Conservation (phyloP, 345 rosid genomes). For the Cochlearia excelsa region DNA sequence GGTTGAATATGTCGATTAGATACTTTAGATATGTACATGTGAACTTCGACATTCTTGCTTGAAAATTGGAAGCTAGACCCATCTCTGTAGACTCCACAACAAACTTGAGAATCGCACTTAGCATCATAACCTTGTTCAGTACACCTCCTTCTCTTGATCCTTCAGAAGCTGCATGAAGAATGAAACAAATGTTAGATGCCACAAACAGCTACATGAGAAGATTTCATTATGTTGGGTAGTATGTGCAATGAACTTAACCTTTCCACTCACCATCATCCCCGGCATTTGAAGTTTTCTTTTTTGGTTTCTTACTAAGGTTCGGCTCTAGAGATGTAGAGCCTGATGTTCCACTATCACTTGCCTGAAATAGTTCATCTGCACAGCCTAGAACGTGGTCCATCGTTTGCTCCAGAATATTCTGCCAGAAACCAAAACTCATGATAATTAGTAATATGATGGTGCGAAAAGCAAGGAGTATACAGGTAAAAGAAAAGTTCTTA, state of each 20-base stretch:
- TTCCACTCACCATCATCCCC: conserved; percentile 44
- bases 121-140: conserved; percentile 52
- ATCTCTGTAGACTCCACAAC: conserved; percentile 54
- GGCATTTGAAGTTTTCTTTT: conserved; percentile 29
- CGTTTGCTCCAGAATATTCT: conserved; percentile 52
- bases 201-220: conserved; percentile 1
- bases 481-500: conserved; percentile 34
- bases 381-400: conserved; percentile 68
- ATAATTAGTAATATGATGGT: conserved; percentile 20
- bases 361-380: conserved; percentile 51
- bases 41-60: conserved; percentile 51
- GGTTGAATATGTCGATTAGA: conserved; percentile 39
- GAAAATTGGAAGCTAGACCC: conserved; percentile 46
- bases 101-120: conserved; percentile 68
- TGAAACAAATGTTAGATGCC: neutral
- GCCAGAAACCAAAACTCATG: conserved; percentile 13
- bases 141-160: conserved; percentile 35
- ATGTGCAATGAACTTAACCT: conserved; percentile 13
- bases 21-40: conserved; percentile 51
- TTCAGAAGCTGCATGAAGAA: conserved; percentile 40
- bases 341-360: conserved; percentile 31
- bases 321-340: conserved; percentile 26
- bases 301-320: conserved; percentile 31
- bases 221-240: conserved; percentile 7
- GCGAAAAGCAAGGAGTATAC: conserved; percentile 9